A percentile compares a stretch with the other conserved stretches of the same genome.
These are phyloP conservation scores for Parathielavia appendiculata DNA, from an alignment of 495 filamentous ascomycete genomes.

Conservation along the genomic window DNA sequence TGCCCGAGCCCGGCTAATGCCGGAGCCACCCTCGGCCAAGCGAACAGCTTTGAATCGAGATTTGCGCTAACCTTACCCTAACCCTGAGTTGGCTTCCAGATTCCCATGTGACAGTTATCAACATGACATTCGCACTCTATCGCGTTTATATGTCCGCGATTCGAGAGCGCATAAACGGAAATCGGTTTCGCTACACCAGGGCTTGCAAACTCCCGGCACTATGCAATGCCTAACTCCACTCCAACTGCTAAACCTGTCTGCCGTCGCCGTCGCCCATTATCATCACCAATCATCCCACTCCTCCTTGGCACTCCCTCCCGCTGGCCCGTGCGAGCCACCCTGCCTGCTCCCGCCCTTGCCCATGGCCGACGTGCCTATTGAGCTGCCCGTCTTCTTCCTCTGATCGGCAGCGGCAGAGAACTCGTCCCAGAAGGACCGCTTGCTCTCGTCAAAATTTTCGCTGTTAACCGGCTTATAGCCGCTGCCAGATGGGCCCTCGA, in stretches of 20 bases:
- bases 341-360: constrained; percentile 46
- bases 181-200: not conserved
- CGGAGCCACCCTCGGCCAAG: constrained; percentile 38
- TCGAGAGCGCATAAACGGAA: not conserved
- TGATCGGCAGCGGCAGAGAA: constrained; percentile 53
- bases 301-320: constrained; percentile 43
- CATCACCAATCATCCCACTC: constrained; percentile 63
- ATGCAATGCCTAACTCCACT: not conserved
- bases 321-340: constrained; percentile 25
- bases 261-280: constrained; percentile 22
- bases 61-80: constrained; percentile 24
- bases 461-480: constrained; percentile 33
- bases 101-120: no score
- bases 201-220: not conserved
- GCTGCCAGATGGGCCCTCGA: constrained; percentile 52
- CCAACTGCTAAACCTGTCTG: not conserved
- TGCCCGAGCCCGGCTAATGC: constrained; percentile 31
- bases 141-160: not conserved
- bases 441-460: constrained; percentile 50
- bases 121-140: no score
- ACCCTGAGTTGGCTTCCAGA: constrained; percentile 14
- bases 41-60: not conserved
- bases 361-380: constrained; percentile 72
- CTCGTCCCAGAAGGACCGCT: constrained; percentile 88
- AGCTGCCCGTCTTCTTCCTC: constrained; percentile 34